Conservation (phyloP, 257 asterid genomes). For the Solanum neorickii region DNA sequence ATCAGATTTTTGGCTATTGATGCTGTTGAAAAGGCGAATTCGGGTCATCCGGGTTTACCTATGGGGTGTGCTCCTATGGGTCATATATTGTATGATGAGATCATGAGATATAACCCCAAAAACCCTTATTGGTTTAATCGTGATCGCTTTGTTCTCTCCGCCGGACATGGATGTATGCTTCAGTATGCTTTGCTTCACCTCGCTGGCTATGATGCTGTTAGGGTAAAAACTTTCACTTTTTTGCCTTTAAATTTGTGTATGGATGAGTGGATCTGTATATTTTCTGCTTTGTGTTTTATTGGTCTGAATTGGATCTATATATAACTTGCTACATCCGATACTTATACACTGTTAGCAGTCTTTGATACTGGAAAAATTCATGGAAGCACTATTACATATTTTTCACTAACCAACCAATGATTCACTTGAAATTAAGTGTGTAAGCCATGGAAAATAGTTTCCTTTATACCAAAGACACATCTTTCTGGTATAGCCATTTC, state of each 20-base stretch:
- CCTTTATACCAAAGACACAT: neutral
- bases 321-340: neutral
- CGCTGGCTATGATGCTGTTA: slow-evolving; percentile 72
- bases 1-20: slow-evolving; percentile 75
- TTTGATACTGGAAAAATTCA: neutral
- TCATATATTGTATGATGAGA: slow-evolving; percentile 73
- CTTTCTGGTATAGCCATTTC: neutral
- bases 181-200: slow-evolving; percentile 90
- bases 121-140: slow-evolving; percentile 85
- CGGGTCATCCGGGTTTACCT: slow-evolving; percentile 90
- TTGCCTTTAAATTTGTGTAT: neutral
- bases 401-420: neutral
- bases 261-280: neutral
- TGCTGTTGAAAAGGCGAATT: slow-evolving; percentile 83
- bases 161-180: slow-evolving; percentile 91
- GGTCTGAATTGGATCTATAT: neutral
- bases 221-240: slow-evolving; percentile 16
- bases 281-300: neutral
- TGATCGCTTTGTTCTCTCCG: slow-evolving; percentile 77
- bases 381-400: neutral
- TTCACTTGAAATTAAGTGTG: neutral
- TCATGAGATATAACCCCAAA: slow-evolving; percentile 73
- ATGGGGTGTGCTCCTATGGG: slow-evolving; percentile 95
- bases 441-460: neutral
- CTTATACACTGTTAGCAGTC: neutral